Base-by-base conservation (phyloP, 768 basidiomycete genomes). In the Albatrellus ellisii region DNA sequence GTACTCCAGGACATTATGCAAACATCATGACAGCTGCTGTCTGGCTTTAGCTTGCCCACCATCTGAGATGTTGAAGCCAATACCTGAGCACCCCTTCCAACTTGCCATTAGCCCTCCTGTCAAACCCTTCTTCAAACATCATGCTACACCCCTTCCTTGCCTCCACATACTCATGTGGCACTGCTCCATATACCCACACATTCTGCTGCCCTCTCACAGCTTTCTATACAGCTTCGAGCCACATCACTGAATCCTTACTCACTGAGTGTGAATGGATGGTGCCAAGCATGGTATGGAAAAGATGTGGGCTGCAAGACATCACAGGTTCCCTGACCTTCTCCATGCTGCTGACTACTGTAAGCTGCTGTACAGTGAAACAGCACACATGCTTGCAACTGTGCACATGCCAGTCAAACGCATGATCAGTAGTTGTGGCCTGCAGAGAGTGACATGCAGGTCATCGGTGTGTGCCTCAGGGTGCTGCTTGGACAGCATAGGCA, bases 11-110 rank as follows among this genome's bases (percentile, higher is more conserved):
- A 2, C 41, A 43, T 17, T 54, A 62, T 32, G 63, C 68, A 1
- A 51, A 48, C 6, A 50, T 62, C 8, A 56, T 84, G 31, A 56
- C 66, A 1, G 62, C 73, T 14, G 69, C 60, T 0, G 64, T 81
- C 11, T 72, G 77, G 4, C 59, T 85, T 6, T 83, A 78, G 75
- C 52, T 84, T 80, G 75, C 51, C 51, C 73, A 6, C 69, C 79
- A 4, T 59, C 67, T 1, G 56, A 61, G 21, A 48, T 56, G 2
- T 60, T 62, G 26, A 63, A 61, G 10, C 52, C 63, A 1, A 60
- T 70, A 15, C 45, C 59, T 3, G 52, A 66, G 0, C 78, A 79
- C 15, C 79, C 79, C 1, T 82, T 85, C 53, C 46, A 54, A 0
- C n/a, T 63, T 85, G 11, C 81, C 80, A 1, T 74, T 80, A 46